phyloP scores from a whole-genome alignment of 805 yeast genomes.

The Lachancea mirantina region DNA sequence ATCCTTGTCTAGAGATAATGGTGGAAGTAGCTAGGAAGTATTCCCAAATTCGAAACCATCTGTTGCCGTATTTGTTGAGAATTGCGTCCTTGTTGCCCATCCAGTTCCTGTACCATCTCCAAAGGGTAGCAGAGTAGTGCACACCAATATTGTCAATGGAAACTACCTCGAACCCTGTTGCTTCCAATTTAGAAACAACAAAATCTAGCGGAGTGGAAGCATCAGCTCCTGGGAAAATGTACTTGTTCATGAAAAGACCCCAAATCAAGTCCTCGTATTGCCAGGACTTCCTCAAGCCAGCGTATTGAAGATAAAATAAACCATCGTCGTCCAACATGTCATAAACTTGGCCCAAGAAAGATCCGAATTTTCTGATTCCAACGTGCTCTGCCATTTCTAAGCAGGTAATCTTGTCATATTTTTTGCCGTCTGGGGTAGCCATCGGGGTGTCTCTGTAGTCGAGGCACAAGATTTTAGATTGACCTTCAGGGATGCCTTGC shows the following conservation, averaged over 20 bases:
- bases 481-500: conserved; percentile 62
- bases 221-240: conserved; percentile 95
- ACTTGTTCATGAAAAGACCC: conserved; percentile 95
- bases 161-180: conserved; percentile 79
- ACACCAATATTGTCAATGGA: conserved; percentile 85
- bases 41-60: conserved; percentile 94
- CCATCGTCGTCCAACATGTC: conserved; percentile 92
- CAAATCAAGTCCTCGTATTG: conserved; percentile 89
- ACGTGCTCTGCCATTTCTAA: conserved; percentile 96
- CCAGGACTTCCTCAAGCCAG: conserved; percentile 88
- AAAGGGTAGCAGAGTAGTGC: conserved; percentile 82
- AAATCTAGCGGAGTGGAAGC: conserved; percentile 90
- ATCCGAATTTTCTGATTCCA: conserved; percentile 75
- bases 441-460: conserved; percentile 89
- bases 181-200: conserved; percentile 69
- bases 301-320: conserved; percentile 75
- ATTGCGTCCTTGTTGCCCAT: conserved; percentile 70
- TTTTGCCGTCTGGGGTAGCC: conserved; percentile 41
- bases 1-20: conserved; percentile 85
- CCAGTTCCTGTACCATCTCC: conserved; percentile 97
- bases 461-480: conserved; percentile 69
- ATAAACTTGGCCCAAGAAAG: conserved; percentile 72
- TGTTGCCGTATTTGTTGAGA: conserved; percentile 71
- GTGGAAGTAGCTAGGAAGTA: conserved; percentile 77
- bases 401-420: conserved; percentile 79